Percentiles rank a stretch among this genome's conserved stretches.
These are phyloP conservation scores for Mycena olivaceomarginata DNA, from an alignment of 768 basidiomycete genomes.

Conservation along the genomic window DNA sequence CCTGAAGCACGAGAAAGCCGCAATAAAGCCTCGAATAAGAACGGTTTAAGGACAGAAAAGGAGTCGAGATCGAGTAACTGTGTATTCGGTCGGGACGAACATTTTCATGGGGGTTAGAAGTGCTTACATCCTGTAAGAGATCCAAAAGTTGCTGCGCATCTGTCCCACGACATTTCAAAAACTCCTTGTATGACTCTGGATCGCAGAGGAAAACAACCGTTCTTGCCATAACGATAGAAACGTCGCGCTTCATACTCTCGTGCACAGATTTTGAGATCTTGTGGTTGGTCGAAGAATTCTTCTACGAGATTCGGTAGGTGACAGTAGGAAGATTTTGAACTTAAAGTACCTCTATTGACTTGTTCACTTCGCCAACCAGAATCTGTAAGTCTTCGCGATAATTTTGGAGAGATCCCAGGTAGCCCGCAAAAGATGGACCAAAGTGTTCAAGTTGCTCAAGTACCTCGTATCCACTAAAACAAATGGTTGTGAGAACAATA, in stretches of 20 bases:
- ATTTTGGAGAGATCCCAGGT: not conserved
- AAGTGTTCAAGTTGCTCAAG: not conserved
- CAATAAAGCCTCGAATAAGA: not conserved
- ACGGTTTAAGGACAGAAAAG: not conserved
- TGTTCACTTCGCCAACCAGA: not conserved
- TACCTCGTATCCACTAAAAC: not conserved
- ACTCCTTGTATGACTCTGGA: not conserved
- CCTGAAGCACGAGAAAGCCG: slow-evolving; percentile 12
- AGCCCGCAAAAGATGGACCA: not conserved
- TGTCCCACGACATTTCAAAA: not conserved
- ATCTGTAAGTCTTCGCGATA: not conserved
- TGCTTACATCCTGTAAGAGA: slow-evolving; percentile 21
- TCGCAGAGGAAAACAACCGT: not conserved
- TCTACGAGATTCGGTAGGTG: too few species aligned
- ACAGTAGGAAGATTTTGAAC: too few species aligned
- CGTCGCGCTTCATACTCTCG: not conserved
- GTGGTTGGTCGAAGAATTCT: too few species aligned
- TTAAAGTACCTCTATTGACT: too few species aligned
- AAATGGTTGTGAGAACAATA: too few species aligned
- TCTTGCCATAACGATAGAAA: not conserved
- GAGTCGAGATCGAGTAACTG: slow-evolving; percentile 14
- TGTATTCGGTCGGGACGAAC: not conserved
- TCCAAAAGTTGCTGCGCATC: not conserved
- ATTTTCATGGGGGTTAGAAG: not conserved
- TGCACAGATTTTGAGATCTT: too few species aligned